A percentile compares a stretch with the other conserved stretches of the same genome.
Evolutionary conservation across 345 rosid genomes (phyloP).

Genomic region (Geranium brycei): DNA sequence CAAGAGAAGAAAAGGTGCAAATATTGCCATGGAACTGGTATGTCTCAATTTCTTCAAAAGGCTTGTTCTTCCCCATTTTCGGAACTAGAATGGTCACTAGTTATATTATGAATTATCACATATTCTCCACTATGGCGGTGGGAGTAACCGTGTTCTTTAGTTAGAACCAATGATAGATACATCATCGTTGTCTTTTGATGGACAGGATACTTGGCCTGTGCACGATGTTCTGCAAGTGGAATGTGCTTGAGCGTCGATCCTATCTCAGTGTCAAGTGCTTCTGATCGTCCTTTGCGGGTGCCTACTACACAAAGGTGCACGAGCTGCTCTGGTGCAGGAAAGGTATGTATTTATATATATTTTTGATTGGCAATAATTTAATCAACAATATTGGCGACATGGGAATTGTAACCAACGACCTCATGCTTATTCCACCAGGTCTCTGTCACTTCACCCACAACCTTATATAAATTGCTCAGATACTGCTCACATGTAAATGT

Average conservation of each 20-base stretch:
- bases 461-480: too few species aligned
- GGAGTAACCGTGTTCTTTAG: too few species aligned
- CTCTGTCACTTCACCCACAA: too few species aligned
- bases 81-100: background rate
- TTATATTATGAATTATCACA: too few species aligned
- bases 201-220: conserved; percentile 91
- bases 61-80: background rate
- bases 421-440: too few species aligned
- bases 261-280: conserved; percentile 31
- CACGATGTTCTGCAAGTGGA: conserved; percentile 79
- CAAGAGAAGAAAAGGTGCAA: conserved; percentile 94
- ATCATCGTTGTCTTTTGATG: conserved; percentile 6
- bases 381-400: too few species aligned
- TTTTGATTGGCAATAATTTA: too few species aligned
- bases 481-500: background rate
- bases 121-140: too few species aligned
- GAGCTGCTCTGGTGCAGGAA: conserved; percentile 89
- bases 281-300: conserved; percentile 35
- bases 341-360: conserved; percentile 26
- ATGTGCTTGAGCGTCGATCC: conserved; percentile 53
- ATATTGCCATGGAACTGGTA: conserved; percentile 92
- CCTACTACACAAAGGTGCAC: conserved; percentile 57
- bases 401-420: too few species aligned
- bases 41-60: conserved; percentile 5
- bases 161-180: background rate